Evolutionary conservation across 495 filamentous ascomycete species (phyloP).

Genomic region (Penicillium egyptiacum): DNA sequence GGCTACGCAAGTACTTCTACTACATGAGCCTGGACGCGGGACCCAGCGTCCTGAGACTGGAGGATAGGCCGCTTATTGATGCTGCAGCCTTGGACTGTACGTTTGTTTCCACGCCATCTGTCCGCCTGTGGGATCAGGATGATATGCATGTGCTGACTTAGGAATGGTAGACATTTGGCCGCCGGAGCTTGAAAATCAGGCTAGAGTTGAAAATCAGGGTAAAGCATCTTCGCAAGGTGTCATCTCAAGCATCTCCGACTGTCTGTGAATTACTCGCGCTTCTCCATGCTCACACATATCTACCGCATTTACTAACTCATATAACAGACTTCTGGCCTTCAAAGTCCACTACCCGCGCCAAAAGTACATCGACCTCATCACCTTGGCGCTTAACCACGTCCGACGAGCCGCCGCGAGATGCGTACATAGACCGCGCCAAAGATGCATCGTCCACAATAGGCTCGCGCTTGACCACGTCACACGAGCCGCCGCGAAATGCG

Average conservation of each 20-base stretch:
- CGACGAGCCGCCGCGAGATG: neutral
- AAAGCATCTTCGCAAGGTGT: slow-evolving; percentile 11
- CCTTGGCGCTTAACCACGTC: neutral
- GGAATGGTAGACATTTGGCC: slow-evolving; percentile 6
- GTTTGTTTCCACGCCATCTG: slow-evolving; percentile 2
- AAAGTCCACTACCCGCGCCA: slow-evolving; percentile 3
- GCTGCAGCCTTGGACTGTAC: slow-evolving; percentile 20
- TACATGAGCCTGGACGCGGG: neutral
- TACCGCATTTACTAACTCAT: slow-evolving; percentile 14
- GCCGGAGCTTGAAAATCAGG: neutral
- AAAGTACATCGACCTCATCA: no score
- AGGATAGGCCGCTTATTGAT: slow-evolving; percentile 17
- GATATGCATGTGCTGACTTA: slow-evolving; percentile 16
- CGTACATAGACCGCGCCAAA: no score
- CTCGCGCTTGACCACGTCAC: slow-evolving; percentile 5
- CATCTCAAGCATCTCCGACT: neutral
- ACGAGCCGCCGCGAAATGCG: slow-evolving; percentile 13
- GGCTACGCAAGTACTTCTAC: slow-evolving; percentile 9
- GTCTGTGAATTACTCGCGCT: slow-evolving; percentile 1
- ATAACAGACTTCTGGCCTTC: slow-evolving; percentile 14
- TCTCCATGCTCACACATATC: neutral
- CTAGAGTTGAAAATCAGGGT: neutral
- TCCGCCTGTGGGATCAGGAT: neutral
- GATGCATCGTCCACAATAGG: neutral
- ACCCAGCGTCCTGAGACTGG: slow-evolving; percentile 4